A percentile compares a stretch with the other conserved stretches of the same genome.
Evolutionary conservation across 345 rosid genomes (phyloP).

Genomic region (Cardiospermum halicacabum): DNA sequence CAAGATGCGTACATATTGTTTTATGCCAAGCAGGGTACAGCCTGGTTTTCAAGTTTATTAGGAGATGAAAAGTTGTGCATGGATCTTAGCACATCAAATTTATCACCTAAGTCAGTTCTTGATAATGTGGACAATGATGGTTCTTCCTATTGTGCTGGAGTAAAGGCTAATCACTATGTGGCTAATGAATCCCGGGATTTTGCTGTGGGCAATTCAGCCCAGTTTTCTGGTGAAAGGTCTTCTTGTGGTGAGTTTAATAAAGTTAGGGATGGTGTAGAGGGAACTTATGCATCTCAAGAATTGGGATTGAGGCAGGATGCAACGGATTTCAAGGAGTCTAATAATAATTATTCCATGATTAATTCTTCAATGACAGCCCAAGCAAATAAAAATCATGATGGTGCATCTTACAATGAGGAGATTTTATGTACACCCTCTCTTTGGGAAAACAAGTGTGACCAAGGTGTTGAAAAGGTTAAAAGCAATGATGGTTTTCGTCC

Average conservation of each 20-base stretch:
- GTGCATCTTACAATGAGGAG: conserved; percentile 7
- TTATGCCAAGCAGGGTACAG: conserved; percentile 63
- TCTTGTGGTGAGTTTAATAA: conserved; percentile 13
- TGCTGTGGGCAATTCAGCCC: conserved; percentile 14
- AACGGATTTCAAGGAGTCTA: conserved; percentile 9
- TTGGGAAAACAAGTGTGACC: conserved; percentile 17
- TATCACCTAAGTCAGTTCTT: conserved; percentile 80
- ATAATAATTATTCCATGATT: conserved; percentile 18
- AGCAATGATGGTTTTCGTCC: conserved; percentile 20
- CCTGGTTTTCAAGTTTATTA: conserved; percentile 62
- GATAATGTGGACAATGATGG: conserved; percentile 34
- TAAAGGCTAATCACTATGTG: conserved; percentile 11
- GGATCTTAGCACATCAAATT: conserved; percentile 20
- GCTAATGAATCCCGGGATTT: conserved; percentile 26
- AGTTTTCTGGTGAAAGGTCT: conserved; percentile 9
- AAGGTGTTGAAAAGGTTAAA: conserved; percentile 15
- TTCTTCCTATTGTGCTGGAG: conserved; percentile 20
- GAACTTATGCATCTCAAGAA: conserved; percentile 3
- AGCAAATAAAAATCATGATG: conserved; percentile 13
- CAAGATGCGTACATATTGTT: conserved; percentile 75
- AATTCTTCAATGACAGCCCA: conserved; percentile 21
- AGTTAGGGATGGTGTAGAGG: conserved; percentile 7
- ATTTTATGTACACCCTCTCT: conserved; percentile 10
- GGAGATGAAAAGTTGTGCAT: conserved; percentile 29
- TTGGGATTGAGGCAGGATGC: background rate